phyloP scores from a whole-genome alignment of 768 basidiomycete species.

The Suillus sp. region DNA sequence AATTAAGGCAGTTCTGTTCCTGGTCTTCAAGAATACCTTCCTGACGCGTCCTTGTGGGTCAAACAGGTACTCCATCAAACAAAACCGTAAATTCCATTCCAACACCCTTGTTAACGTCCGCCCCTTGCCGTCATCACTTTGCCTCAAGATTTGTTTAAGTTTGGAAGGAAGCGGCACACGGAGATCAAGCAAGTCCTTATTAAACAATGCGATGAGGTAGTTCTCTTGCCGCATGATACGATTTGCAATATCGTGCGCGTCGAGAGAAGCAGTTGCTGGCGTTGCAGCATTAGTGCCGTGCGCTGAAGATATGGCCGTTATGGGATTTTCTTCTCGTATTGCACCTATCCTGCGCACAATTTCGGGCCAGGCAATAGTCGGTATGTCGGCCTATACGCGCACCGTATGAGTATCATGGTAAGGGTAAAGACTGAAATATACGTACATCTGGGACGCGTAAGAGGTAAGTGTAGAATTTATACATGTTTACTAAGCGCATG shows the following conservation, averaged over 20 bases:
- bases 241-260: conserved; percentile 97
- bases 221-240: conserved; percentile 98
- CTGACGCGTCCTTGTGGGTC: conserved; percentile 88
- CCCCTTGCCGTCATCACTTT: conserved; percentile 61
- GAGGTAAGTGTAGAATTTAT: conserved; percentile 92
- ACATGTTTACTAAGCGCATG: conserved; percentile 87
- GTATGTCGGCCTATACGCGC: conserved; percentile 82
- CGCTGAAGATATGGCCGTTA: conserved; percentile 81
- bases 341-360: conserved; percentile 87
- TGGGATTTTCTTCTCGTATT: conserved; percentile 91
- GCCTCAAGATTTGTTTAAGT: conserved; percentile 53
- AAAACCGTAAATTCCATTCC: conserved; percentile 97
- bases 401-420: conserved; percentile 11
- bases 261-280: conserved; percentile 81
- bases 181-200: conserved; percentile 92
- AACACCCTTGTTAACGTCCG: conserved; percentile 84
- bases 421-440: conserved; percentile 8
- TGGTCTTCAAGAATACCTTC: conserved; percentile 87
- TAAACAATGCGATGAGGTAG: conserved; percentile 96
- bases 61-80: conserved; percentile 93
- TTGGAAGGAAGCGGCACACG: conserved; percentile 72
- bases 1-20: conserved; percentile 74
- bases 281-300: conserved; percentile 52
- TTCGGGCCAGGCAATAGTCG: conserved; percentile 96
- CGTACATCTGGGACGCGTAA: conserved; percentile 92